Evolutionary conservation across 2,329 filamentous ascomycete genomes (phyloP).

Genomic region (Calonectria pauciramosa): DNA sequence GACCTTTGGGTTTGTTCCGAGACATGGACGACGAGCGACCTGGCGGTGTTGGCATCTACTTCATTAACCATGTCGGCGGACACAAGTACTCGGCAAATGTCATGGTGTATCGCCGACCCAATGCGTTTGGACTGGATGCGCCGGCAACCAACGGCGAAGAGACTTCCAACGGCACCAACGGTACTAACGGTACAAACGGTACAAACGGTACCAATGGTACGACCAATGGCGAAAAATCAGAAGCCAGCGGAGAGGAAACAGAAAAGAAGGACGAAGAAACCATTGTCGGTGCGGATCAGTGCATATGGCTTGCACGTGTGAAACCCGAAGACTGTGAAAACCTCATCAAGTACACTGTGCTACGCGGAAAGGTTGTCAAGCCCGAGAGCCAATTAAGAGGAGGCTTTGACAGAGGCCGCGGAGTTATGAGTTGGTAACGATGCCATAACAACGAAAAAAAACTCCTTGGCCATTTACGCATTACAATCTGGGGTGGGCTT

Average conservation of each 20-base stretch:
- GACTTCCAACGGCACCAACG: slow-evolving; percentile 18
- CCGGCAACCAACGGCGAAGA: slow-evolving; percentile 47
- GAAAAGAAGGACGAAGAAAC: slow-evolving; percentile 31
- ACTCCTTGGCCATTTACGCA: background rate
- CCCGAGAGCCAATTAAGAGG: slow-evolving; percentile 87
- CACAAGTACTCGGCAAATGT: slow-evolving; percentile 98
- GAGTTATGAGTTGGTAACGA: slow-evolving; percentile 89
- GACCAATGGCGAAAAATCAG: slow-evolving; percentile 45
- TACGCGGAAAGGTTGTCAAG: slow-evolving; percentile 96
- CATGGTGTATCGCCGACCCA: slow-evolving; percentile 83
- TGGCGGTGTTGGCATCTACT: slow-evolving; percentile 95
- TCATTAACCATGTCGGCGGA: slow-evolving; percentile 95
- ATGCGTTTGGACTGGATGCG: slow-evolving; percentile 69
- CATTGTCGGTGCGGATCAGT: slow-evolving; percentile 79
- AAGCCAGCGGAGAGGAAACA: slow-evolving; percentile 43
- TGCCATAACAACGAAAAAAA: background rate
- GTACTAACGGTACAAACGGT: slow-evolving; percentile 29
- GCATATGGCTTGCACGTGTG: slow-evolving; percentile 92
- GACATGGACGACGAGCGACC: slow-evolving; percentile 91
- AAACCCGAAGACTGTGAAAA: slow-evolving; percentile 93
- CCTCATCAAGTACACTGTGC: slow-evolving; percentile 86
- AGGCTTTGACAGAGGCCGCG: slow-evolving; percentile 87
- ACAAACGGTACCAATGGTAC: slow-evolving; percentile 37
- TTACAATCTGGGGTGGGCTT: background rate
- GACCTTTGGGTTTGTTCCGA: slow-evolving; percentile 85